These are phyloP conservation scores for Fusarium sublunatum DNA, from an alignment of 2,329 filamentous ascomycete species.

Conservation along the genomic window DNA sequence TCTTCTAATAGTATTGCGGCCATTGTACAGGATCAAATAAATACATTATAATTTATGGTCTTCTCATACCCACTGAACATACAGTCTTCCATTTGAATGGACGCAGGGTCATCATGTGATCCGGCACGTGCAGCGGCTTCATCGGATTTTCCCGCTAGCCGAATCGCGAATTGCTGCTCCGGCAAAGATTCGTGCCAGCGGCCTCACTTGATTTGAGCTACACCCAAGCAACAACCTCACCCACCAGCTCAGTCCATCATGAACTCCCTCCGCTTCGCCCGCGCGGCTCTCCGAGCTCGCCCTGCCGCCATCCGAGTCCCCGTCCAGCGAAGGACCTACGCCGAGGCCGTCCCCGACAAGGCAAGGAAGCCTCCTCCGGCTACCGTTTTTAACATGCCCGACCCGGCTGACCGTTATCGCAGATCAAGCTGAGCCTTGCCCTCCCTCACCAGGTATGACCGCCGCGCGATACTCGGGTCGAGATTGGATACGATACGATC, in stretches of 20 bases:
- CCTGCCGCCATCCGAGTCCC: slow-evolving; percentile 80
- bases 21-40: no score
- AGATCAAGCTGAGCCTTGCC: slow-evolving; percentile 97
- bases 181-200: slow-evolving; percentile 62
- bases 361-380: slow-evolving; percentile 54
- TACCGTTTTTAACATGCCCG: slow-evolving; percentile 37
- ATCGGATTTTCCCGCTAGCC: slow-evolving; percentile 57
- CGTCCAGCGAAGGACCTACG: slow-evolving; percentile 89
- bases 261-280: slow-evolving; percentile 94
- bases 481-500: slow-evolving; percentile 41
- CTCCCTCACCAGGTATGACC: slow-evolving; percentile 95
- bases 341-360: slow-evolving; percentile 87
- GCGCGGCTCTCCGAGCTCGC: slow-evolving; percentile 86
- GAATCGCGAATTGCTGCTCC: slow-evolving; percentile 54
- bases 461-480: slow-evolving; percentile 32
- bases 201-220: slow-evolving; percentile 55
- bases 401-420: slow-evolving; percentile 45
- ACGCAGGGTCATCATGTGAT: slow-evolving; percentile 46
- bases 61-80: no score
- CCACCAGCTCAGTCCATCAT: slow-evolving; percentile 72
- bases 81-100: background rate
- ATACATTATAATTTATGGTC: no score
- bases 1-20: no score
- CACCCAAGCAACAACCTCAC: slow-evolving; percentile 61
- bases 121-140: slow-evolving; percentile 44